phyloP scores from a whole-genome alignment of 306 rosid species.

The Fagus sylvatica region DNA sequence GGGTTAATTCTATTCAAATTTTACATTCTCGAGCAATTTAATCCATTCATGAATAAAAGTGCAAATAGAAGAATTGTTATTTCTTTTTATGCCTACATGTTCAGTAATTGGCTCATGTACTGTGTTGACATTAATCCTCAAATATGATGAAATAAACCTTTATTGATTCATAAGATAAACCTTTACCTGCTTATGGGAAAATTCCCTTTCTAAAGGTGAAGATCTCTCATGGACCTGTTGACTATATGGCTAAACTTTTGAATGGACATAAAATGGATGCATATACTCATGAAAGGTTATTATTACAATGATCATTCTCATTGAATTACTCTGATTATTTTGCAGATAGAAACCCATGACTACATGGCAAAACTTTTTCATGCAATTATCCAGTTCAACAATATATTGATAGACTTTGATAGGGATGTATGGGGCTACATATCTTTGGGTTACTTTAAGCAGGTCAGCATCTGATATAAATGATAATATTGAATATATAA shows the following conservation, averaged over 20 bases:
- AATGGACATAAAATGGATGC: not conserved
- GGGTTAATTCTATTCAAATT: not conserved
- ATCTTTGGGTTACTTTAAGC: constrained; percentile 90
- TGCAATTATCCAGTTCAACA: constrained; percentile 66
- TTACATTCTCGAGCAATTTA: not conserved
- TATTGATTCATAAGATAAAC: not conserved
- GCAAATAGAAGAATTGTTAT: not conserved
- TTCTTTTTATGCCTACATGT: not conserved
- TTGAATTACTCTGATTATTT: constrained; percentile 20
- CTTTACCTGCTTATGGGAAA: not conserved
- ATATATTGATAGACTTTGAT: constrained; percentile 73
- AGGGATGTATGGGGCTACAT: constrained; percentile 88
- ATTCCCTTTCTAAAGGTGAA: not conserved
- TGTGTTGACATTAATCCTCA: not conserved
- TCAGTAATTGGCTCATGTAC: not conserved
- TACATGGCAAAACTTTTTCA: constrained; percentile 85
- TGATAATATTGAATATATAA: not conserved
- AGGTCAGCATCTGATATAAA: constrained; percentile 42
- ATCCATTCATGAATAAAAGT: not conserved
- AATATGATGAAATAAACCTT: not conserved
- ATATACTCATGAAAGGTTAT: constrained; percentile 6
- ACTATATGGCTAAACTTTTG: not conserved
- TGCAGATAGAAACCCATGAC: constrained; percentile 93
- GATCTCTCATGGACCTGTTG: not conserved
- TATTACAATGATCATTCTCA: constrained; percentile 18